Base-by-base conservation (phyloP, 768 basidiomycete genomes). In the Boletus sp. region DNA sequence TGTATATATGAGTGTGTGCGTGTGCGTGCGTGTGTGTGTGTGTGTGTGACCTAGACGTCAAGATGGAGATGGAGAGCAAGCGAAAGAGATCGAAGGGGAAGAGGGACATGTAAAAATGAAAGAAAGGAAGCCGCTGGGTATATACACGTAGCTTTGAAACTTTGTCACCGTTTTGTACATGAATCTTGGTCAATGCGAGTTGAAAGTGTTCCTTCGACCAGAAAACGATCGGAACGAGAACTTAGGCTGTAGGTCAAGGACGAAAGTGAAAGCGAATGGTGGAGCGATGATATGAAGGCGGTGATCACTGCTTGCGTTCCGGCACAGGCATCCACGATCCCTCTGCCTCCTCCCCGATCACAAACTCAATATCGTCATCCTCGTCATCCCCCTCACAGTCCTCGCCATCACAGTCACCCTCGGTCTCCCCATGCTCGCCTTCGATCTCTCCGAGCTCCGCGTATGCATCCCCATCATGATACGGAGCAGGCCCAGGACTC, bases 291-390 rank as follows among this genome's bases (percentile, higher is more conserved):
- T 29, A 25, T 8, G 21, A 42, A 17, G 39, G 32, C 2, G 7
- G 44, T 8, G 47, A 33, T 64, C 56, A 62, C 38, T 54, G 56
- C 52, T 58, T 67, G 57, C 70, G 70, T 56, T 73, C 67, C 42
- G 69, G 65, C 33, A 62, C 65, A 42, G 70, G 64, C 58, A 70
- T 71, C 72, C 72, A 75, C 3, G 66, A 63, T 34, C 59, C 71
- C 47, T 73, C 73, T n/a, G 72, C 72, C 53, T 77, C 77, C 54
- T 75, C 67, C 39, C 79, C 81, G 66, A 88, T 79, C 37, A 88
- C 85, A 58, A 88, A 84, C n/a, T 80, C 85, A n/a, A 88, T 79
- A 38, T 87, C 85, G 32, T 87, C 86, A n/a, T 87, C 86, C 2
- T 84, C 84, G 3, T 86, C 85, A 10, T 86, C 74, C 7, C 55